These are phyloP conservation scores for Sisymbrium altissimum DNA, from an alignment of 345 rosid genomes.

Conservation along the genomic window DNA sequence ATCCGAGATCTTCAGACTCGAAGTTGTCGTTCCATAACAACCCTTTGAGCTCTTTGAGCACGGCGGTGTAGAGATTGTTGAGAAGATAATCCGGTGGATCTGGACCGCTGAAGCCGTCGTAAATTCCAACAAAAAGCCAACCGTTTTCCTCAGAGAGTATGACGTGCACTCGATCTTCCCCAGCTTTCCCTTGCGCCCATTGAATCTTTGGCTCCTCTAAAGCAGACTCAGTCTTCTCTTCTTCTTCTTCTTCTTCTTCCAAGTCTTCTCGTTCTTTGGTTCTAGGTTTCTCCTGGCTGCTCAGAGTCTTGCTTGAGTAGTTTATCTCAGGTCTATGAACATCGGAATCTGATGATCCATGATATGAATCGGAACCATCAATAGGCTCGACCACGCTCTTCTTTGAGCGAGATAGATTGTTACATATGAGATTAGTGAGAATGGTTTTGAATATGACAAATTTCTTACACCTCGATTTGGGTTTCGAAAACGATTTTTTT, in stretches of 20 bases:
- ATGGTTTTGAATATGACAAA: conserved; percentile 25
- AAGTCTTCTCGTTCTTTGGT: neutral
- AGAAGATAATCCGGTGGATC: conserved; percentile 88
- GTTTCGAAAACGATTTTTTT: neutral
- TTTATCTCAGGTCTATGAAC: neutral
- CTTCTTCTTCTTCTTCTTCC: conserved; percentile 9
- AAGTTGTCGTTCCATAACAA: conserved; percentile 47
- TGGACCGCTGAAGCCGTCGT: conserved; percentile 93
- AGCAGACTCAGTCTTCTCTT: conserved; percentile 39
- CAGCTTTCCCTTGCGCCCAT: conserved; percentile 96
- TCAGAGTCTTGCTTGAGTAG: conserved; percentile 1
- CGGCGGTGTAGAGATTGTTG: conserved; percentile 58
- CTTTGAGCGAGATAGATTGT: conserved; percentile 35
- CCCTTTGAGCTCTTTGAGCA: conserved; percentile 66
- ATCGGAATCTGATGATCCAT: conserved; percentile 34
- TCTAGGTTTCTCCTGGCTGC: conserved; percentile 18
- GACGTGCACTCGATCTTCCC: conserved; percentile 91
- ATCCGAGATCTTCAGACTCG: conserved; percentile 1
- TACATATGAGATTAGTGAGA: conserved; percentile 42
- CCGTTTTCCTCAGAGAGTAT: conserved; percentile 78
- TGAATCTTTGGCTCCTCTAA: conserved; percentile 57
- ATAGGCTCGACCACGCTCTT: conserved; percentile 35
- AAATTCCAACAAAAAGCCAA: conserved; percentile 94
- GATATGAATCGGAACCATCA: conserved; percentile 24
- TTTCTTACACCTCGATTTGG: conserved; percentile 35